These are phyloP conservation scores for Schoenoplectus triqueter DNA, from an alignment of 202 grass and related monocot genomes.

Conservation along the genomic window DNA sequence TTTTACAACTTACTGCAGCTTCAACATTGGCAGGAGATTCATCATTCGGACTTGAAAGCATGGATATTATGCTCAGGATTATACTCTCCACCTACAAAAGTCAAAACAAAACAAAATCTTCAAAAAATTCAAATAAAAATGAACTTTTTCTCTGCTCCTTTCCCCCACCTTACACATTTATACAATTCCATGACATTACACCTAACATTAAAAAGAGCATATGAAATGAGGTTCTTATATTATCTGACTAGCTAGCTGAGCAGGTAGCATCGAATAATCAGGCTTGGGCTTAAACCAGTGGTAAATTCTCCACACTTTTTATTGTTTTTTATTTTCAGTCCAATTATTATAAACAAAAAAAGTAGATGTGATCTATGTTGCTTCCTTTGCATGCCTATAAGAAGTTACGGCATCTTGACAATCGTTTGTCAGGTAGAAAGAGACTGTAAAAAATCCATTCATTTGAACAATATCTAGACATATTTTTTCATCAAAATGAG, in stretches of 20 bases:
- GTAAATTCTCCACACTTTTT: neutral
- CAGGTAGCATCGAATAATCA: neutral
- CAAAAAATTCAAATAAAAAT: neutral
- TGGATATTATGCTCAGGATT: conserved; percentile 46
- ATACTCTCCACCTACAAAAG: conserved; percentile 49
- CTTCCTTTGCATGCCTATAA: neutral
- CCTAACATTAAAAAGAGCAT: neutral
- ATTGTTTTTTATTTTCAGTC: neutral
- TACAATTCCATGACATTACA: neutral
- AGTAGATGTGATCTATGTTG: neutral
- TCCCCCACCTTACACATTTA: neutral
- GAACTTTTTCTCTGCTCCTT: neutral
- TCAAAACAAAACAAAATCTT: conserved; percentile 30
- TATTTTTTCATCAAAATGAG: neutral
- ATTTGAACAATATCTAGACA: neutral
- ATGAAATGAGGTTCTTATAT: conserved; percentile 3
- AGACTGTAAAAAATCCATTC: neutral
- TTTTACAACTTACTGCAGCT: conserved; percentile 41
- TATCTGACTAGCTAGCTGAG: neutral
- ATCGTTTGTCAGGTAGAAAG: neutral
- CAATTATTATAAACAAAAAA: neutral
- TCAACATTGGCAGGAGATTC: conserved; percentile 44
- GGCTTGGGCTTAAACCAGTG: neutral
- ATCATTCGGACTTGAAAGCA: conserved; percentile 48
- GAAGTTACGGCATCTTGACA: neutral